Base-by-base conservation (phyloP, 2,329 filamentous ascomycete species). In the Myriosclerotinia duriaeana region DNA sequence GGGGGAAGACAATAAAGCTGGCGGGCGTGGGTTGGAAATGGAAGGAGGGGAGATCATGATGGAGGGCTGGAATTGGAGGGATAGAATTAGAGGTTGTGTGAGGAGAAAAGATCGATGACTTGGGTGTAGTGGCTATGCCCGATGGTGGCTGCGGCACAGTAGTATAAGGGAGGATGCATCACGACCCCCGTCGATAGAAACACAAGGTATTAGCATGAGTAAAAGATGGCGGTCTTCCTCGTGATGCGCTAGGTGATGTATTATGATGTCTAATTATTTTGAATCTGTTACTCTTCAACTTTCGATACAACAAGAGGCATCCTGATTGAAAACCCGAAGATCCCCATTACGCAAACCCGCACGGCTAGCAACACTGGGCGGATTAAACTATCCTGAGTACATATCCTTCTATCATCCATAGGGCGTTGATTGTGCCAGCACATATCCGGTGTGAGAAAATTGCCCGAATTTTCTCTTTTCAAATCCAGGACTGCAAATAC, bases 361-460 rank as follows among this genome's bases (percentile, higher is more conserved):
- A 36, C 17, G 44, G n/a, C 58, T 50, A 34, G 42, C 40, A 34
- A 46, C 26, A 46, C n/a, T 17, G 26, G 55, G 55, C 17, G 40
- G 46, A 36, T 46, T 34, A 14, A 2, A 46, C 34, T n/a, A 36
- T 46, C 17, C 44, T 20, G 30, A 60, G n/a, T 50, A 5, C 30
- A 36, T 38, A 3, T 4, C 7, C 30, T 38, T 26, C 44, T 26
- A 60, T 60, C 17, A 26, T 38, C 15, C 14, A 15, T 11, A 38
- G 44, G 8, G 44, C 8, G 44, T 60, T 50, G 5, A 9, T 50
- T 60, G 40, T 58, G 58, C 58, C 58, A 60, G 58, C 44, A 60
- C 44, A 38, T 26, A 60, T 38, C 44, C 50, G 44, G 9, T 17
- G 22, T 17, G 26, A 60, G n/a, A 26, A 11, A 17, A 50, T 50